Evolutionary conservation across 2,329 filamentous ascomycete species (phyloP).

Genomic region (Kalaharituber pfeilii): DNA sequence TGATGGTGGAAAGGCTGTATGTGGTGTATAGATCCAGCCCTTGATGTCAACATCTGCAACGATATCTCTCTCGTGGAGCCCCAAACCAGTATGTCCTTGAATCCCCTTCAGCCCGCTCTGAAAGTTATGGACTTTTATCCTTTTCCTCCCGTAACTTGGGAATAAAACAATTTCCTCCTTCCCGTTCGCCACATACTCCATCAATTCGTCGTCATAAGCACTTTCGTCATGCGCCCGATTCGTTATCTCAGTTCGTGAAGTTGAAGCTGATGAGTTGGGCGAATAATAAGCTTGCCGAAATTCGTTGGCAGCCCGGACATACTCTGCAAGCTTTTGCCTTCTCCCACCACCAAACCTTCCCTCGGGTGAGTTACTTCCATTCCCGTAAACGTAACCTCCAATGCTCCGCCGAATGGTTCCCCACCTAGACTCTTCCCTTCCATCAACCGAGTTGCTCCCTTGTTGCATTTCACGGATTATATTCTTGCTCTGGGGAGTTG

Average conservation of each 20-base stretch:
- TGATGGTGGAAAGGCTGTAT: conserved; percentile 60
- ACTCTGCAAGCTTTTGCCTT: conserved; percentile 30
- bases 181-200: conserved; percentile 59
- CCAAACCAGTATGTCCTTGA: conserved; percentile 22
- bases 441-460: conserved; percentile 7
- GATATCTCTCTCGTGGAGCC: conserved; percentile 49
- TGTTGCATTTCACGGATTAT: background rate
- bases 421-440: conserved; percentile 5
- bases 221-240: conserved; percentile 31
- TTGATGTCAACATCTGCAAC: conserved; percentile 87
- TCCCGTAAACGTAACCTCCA: conserved; percentile 5
- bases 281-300: conserved; percentile 44
- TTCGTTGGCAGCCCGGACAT: conserved; percentile 54
- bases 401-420: conserved; percentile 2
- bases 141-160: conserved; percentile 75
- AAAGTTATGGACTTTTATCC: conserved; percentile 32
- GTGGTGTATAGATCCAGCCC: conserved; percentile 86
- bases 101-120: conserved; percentile 26
- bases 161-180: conserved; percentile 90
- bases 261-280: conserved; percentile 34
- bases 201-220: conserved; percentile 46
- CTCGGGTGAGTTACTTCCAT: conserved; percentile 2
- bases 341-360: conserved; percentile 8
- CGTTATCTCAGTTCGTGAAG: conserved; percentile 31
- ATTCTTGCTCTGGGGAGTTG: background rate